Conservation (phyloP, 2,329 filamentous ascomycete species). For the Xylaria sp. region DNA sequence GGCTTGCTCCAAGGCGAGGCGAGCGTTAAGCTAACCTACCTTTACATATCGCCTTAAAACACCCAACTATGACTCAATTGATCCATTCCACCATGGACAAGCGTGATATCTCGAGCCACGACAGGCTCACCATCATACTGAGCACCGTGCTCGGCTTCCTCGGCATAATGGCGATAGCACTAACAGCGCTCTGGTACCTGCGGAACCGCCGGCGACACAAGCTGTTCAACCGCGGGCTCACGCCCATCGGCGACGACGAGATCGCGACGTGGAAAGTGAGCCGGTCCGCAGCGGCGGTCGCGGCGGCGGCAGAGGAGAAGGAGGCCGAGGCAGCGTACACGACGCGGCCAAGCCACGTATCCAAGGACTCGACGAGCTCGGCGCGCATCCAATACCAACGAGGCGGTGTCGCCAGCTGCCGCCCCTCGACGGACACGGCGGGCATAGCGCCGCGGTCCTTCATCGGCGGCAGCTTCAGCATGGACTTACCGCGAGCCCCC, state of each 20-base stretch:
- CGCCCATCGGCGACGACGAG: slow-evolving; percentile 73
- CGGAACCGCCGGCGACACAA: slow-evolving; percentile 54
- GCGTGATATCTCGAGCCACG: slow-evolving; percentile 46
- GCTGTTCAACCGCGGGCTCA: slow-evolving; percentile 65
- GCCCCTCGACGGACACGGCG: slow-evolving; percentile 48
- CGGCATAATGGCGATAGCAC: slow-evolving; percentile 54
- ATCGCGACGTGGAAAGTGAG: slow-evolving; percentile 71
- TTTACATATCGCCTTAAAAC: slow-evolving; percentile 7
- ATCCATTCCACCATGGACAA: slow-evolving; percentile 17
- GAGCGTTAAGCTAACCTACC: slow-evolving; percentile 4
- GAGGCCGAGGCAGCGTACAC: slow-evolving; percentile 41
- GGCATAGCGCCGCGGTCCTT: slow-evolving; percentile 49
- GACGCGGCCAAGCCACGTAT: slow-evolving; percentile 47
- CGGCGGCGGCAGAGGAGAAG: slow-evolving; percentile 49
- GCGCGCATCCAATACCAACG: slow-evolving; percentile 63
- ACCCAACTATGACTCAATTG: slow-evolving; percentile 32
- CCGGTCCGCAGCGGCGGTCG: slow-evolving; percentile 40
- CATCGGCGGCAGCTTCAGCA: slow-evolving; percentile 54
- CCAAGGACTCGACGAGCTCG: slow-evolving; percentile 53
- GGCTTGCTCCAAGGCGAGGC: slow-evolving; percentile 12
- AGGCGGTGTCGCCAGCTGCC: slow-evolving; percentile 42
- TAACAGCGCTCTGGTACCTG: slow-evolving; percentile 53
- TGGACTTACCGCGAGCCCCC: slow-evolving; percentile 57
- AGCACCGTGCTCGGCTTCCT: slow-evolving; percentile 62
- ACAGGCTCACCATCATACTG: slow-evolving; percentile 62